Percentiles rank a stretch among this genome's conserved stretches.
These are phyloP conservation scores for Penicillium sp. DNA, from an alignment of 2,329 filamentous ascomycete genomes.

Conservation along the genomic window DNA sequence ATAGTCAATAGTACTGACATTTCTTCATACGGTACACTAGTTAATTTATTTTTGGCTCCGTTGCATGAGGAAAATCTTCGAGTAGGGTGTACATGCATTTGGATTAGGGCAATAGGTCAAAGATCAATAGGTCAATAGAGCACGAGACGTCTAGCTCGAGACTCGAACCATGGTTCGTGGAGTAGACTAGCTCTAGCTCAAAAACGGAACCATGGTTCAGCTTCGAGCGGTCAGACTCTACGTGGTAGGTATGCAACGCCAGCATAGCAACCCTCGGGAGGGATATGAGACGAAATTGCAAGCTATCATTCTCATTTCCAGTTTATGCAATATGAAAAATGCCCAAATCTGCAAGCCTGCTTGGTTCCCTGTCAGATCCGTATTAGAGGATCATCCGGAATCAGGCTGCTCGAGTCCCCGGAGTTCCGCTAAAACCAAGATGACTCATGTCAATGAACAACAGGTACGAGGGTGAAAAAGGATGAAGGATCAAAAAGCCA, in stretches of 20 bases:
- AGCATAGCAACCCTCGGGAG: conserved; percentile 1
- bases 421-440: background rate
- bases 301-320: background rate
- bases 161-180: conserved; percentile 5
- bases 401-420: background rate
- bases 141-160: background rate
- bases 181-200: background rate
- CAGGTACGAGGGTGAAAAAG: background rate
- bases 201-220: conserved; percentile 1
- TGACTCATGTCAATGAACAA: background rate
- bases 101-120: background rate
- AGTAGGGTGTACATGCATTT: background rate
- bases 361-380: background rate
- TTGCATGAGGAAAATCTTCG: background rate
- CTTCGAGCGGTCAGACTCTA: conserved; percentile 11
- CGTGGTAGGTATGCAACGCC: conserved; percentile 12
- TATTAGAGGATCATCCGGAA: conserved; percentile 3
- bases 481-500: background rate
- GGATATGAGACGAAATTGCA: background rate
- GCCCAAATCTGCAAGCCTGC: background rate
- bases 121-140: background rate
- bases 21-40: conserved; percentile 3
- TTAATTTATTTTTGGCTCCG: background rate
- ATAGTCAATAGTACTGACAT: background rate
- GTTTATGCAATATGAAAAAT: background rate